Evolutionary conservation across 768 basidiomycete genomes (phyloP).

Genomic region (Lactarius psammicola): DNA sequence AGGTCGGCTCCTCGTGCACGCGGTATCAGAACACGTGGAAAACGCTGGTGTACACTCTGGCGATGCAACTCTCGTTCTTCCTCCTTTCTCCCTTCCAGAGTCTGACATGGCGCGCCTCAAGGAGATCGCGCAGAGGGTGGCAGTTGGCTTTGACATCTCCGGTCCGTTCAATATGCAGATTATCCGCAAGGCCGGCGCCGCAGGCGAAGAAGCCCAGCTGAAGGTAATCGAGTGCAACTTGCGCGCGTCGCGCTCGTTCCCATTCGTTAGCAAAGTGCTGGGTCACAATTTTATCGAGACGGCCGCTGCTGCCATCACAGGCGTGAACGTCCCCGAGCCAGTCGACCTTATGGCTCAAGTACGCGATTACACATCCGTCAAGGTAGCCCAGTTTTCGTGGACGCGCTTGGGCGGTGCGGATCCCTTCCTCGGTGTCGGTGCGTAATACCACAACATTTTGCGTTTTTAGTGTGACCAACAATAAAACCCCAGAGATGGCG

Average conservation of each 20-base stretch:
- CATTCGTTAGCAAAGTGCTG: constrained; percentile 97
- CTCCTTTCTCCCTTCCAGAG: constrained; percentile 78
- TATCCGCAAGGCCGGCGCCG: constrained; percentile 72
- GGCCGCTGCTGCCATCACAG: constrained; percentile 85
- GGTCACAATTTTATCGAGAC: constrained; percentile 97
- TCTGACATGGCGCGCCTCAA: constrained; percentile 85
- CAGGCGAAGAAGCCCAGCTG: constrained; percentile 60
- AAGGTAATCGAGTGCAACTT: constrained; percentile 99
- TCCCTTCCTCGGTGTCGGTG: constrained; percentile 93
- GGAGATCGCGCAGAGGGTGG: constrained; percentile 92
- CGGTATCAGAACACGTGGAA: constrained; percentile 97
- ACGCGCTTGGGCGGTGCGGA: constrained; percentile 94
- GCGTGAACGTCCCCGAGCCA: constrained; percentile 83
- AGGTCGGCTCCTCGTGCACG: constrained; percentile 90
- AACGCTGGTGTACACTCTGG: constrained; percentile 99
- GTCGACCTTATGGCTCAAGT: constrained; percentile 88
- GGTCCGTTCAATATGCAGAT: constrained; percentile 99
- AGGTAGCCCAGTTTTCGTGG: constrained; percentile 99
- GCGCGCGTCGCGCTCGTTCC: constrained; percentile 97
- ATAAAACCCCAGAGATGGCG: constrained; percentile 75
- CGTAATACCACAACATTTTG: constrained; percentile 35
- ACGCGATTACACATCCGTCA: constrained; percentile 91
- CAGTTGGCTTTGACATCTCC: constrained; percentile 90
- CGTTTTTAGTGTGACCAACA: not conserved
- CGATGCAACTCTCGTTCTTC: constrained; percentile 95